Conservation (phyloP, 2,329 filamentous ascomycete species). For the Cladophialophora yegresii region DNA sequence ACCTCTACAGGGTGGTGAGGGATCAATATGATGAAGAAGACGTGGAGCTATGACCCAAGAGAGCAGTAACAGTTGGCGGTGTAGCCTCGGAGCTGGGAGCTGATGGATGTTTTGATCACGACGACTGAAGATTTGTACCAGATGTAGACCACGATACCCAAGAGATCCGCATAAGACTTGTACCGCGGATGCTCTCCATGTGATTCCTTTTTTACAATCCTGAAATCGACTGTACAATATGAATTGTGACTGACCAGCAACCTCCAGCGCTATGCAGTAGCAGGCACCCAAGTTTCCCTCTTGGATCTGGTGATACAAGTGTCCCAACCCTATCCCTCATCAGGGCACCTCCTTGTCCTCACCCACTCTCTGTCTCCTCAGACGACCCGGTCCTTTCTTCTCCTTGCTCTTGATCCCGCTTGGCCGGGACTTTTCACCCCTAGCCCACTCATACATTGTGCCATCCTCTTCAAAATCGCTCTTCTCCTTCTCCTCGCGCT, state of each 20-base stretch:
- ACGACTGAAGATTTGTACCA: not conserved
- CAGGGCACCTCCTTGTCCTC: constrained; percentile 26
- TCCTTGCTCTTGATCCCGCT: constrained; percentile 33
- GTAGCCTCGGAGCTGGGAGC: not conserved
- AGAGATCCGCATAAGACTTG: not conserved
- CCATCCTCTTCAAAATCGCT: constrained; percentile 36
- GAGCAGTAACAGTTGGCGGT: not conserved
- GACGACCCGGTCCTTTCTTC: constrained; percentile 32
- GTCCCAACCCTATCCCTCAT: not conserved
- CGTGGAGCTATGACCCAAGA: constrained; percentile 43
- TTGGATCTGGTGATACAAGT: constrained; percentile 2
- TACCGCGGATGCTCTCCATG: not conserved
- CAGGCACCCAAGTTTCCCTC: not conserved
- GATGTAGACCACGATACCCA: not conserved
- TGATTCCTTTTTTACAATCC: not conserved
- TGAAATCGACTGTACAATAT: not conserved
- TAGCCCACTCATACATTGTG: constrained; percentile 33
- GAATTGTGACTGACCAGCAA: not conserved
- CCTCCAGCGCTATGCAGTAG: not conserved
- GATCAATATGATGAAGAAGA: constrained; percentile 67
- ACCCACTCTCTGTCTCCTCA: constrained; percentile 31
- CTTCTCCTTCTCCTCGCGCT: constrained; percentile 45
- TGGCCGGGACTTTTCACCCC: constrained; percentile 36
- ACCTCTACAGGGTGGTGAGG: constrained; percentile 65
- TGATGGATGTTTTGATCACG: not conserved